These are phyloP conservation scores for Schizophyllum commune DNA, from an alignment of 1,284 basidiomycete species.

Conservation along the genomic window DNA sequence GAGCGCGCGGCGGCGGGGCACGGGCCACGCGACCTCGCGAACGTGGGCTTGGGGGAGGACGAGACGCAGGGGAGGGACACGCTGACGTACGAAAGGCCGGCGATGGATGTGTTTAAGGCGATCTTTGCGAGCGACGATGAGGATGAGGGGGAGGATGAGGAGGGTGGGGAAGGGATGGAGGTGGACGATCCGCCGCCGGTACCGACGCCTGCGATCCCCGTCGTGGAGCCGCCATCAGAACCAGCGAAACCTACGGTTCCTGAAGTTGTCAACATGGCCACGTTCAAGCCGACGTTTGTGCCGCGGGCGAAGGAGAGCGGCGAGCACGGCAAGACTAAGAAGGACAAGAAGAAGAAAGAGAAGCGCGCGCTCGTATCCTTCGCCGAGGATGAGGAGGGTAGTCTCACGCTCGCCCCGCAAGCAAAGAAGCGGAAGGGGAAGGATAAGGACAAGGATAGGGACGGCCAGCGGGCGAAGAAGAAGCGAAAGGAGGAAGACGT, in stretches of 20 bases:
- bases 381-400: slow-evolving; percentile 52
- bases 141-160: slow-evolving; percentile 61
- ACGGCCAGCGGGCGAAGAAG: slow-evolving; percentile 34
- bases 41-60: slow-evolving; percentile 85
- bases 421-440: slow-evolving; percentile 15
- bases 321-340: slow-evolving; percentile 32
- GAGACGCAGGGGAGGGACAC: slow-evolving; percentile 81
- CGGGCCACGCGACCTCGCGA: slow-evolving; percentile 51
- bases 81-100: slow-evolving; percentile 79
- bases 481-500: slow-evolving; percentile 39
- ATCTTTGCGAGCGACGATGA: slow-evolving; percentile 90
- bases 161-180: slow-evolving; percentile 16
- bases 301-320: slow-evolving; percentile 41
- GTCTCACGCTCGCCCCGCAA: slow-evolving; percentile 22
- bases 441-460: background rate
- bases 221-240: background rate
- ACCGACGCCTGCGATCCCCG: slow-evolving; percentile 5
- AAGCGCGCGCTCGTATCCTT: slow-evolving; percentile 61
- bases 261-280: slow-evolving; percentile 43
- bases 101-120: slow-evolving; percentile 92
- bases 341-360: slow-evolving; percentile 35
- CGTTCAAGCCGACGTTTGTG: slow-evolving; percentile 80
- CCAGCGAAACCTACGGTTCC: slow-evolving; percentile 7
- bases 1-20: slow-evolving; percentile 10
- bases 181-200: slow-evolving; percentile 4